Evolutionary conservation across 176 grass and related monocot species (phyloP).

Genomic region (Urochloa ruziziensis): DNA sequence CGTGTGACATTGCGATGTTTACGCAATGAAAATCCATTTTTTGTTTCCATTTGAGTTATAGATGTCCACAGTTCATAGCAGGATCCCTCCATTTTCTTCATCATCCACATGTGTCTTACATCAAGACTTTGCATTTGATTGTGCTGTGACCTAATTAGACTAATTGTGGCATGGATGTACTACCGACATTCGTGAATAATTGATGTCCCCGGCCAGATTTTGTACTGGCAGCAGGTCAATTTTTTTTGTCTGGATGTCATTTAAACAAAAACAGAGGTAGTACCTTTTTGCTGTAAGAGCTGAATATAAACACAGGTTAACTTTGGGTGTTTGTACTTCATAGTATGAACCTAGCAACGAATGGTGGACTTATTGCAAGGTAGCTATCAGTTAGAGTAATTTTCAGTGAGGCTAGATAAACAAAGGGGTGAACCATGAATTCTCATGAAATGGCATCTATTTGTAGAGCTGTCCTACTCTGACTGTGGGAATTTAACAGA

Average conservation of each 20-base stretch:
- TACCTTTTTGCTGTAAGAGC: background rate
- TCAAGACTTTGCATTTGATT: background rate
- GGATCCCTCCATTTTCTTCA: background rate
- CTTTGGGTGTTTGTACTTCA: background rate
- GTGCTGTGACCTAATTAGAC: background rate
- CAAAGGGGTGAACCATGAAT: background rate
- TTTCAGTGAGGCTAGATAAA: background rate
- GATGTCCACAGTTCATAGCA: background rate
- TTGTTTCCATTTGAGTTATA: background rate
- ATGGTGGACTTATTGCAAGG: too few relatives aligned
- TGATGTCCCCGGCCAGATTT: too few relatives aligned
- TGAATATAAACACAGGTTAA: background rate
- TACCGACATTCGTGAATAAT: too few relatives aligned
- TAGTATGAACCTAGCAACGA: background rate
- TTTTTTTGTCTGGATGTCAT: too few relatives aligned
- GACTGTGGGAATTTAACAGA: background rate
- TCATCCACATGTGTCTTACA: background rate
- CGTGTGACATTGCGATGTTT: background rate
- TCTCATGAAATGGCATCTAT: background rate
- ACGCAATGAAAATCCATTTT: background rate
- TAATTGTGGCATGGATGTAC: background rate
- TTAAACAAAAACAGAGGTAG: too few relatives aligned
- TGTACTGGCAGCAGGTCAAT: too few relatives aligned
- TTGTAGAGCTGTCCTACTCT: background rate
- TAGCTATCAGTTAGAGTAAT: background rate